Conservation (phyloP, 257 asterid species). For the Nicotiana noctiflora region DNA sequence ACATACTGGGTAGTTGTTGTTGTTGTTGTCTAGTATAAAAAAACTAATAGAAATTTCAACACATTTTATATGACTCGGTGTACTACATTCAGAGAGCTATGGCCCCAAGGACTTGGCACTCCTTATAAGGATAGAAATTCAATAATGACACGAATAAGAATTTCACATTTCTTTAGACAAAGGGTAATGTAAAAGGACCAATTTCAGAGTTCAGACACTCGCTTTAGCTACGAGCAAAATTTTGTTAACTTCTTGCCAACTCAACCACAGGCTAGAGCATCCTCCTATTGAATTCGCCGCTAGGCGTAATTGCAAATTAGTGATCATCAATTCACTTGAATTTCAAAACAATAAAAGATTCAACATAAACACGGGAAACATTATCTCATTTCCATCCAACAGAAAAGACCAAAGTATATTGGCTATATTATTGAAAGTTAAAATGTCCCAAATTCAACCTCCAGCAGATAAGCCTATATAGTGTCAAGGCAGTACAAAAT, state of each 20-base stretch:
- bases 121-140: neutral
- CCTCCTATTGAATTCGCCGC: too few species aligned
- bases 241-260: neutral
- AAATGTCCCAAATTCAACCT: slow-evolving; percentile 3
- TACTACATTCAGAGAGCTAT: neutral
- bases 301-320: neutral
- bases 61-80: neutral
- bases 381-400: neutral
- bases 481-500: slow-evolving; percentile 10
- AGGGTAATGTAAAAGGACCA: neutral
- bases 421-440: neutral
- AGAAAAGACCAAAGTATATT: neutral
- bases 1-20: neutral
- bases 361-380: neutral
- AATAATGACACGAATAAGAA: too few species aligned
- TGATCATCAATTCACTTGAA: neutral
- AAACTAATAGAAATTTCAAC: neutral
- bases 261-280: neutral
- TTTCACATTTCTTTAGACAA: neutral
- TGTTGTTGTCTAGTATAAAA: neutral
- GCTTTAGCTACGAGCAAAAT: too few species aligned
- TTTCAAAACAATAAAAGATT: neutral
- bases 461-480: neutral
- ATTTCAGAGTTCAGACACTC: too few species aligned
- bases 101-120: neutral